phyloP scores from a whole-genome alignment of 1,284 basidiomycete species.

The Cryptococcus sp. region DNA sequence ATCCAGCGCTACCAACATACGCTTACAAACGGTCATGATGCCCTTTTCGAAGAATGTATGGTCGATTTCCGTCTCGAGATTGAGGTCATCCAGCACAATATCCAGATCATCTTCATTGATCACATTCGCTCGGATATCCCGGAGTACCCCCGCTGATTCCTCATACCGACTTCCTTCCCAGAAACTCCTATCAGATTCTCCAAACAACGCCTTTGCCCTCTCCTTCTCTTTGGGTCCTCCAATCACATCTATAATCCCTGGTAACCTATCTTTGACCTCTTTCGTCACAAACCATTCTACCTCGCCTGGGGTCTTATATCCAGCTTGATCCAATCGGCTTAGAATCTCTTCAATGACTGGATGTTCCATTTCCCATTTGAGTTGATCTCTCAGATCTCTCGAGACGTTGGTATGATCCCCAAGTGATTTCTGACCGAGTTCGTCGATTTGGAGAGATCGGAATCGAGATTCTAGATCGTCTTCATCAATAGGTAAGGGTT shows the following conservation, averaged over 20 bases:
- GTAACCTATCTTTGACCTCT: conserved; percentile 34
- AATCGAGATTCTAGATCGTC: conserved; percentile 60
- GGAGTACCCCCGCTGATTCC: conserved; percentile 21
- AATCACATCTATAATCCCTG: conserved; percentile 36
- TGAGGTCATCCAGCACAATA: not conserved
- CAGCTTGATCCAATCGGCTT: conserved; percentile 15
- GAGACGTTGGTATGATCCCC: conserved; percentile 26
- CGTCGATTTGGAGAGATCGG: conserved; percentile 16
- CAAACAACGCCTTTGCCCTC: conserved; percentile 30
- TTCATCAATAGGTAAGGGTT: conserved; percentile 56
- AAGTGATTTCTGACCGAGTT: conserved; percentile 4
- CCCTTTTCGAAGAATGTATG: not conserved
- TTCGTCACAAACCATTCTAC: conserved; percentile 38
- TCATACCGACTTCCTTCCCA: conserved; percentile 36
- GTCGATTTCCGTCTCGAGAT: too few species aligned
- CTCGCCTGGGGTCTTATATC: not conserved
- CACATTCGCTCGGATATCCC: conserved; percentile 20
- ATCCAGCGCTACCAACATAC: not conserved
- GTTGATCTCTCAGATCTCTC: conserved; percentile 38
- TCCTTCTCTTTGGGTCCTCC: conserved; percentile 31
- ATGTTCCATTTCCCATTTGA: conserved; percentile 33
- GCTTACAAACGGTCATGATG: not conserved
- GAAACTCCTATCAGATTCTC: conserved; percentile 15
- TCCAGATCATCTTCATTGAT: conserved; percentile 10
- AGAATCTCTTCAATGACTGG: conserved; percentile 37